phyloP scores from a whole-genome alignment of 352 stramenopile genomes.

The Hyphochytrium catenoides region DNA sequence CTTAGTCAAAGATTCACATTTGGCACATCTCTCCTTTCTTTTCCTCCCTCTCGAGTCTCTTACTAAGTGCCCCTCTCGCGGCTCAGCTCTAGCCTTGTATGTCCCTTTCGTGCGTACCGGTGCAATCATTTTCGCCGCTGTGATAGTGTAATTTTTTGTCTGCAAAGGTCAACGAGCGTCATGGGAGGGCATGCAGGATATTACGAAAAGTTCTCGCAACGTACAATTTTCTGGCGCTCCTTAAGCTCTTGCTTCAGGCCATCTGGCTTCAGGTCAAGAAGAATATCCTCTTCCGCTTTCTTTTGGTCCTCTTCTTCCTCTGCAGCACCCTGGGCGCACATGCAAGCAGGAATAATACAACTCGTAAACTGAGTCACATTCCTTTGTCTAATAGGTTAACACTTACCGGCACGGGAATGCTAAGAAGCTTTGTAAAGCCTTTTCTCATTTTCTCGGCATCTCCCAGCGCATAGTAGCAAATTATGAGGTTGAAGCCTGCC shows the following conservation, averaged over 20 bases:
- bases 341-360: not conserved
- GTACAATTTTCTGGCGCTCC: constrained; percentile 27
- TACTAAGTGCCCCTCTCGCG: too few species aligned
- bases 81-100: too few species aligned
- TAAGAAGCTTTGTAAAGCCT: constrained; percentile 70
- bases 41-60: too few species aligned
- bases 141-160: constrained; percentile 69
- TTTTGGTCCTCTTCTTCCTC: constrained; percentile 27
- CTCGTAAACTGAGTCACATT: constrained; percentile 10
- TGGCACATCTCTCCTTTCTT: too few species aligned
- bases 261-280: constrained; percentile 21
- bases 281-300: constrained; percentile 15
- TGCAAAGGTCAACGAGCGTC: too few species aligned
- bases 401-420: constrained; percentile 47
- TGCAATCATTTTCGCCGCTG: constrained; percentile 76
- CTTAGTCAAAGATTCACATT: too few species aligned
- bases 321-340: constrained; percentile 58
- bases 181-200: not conserved
- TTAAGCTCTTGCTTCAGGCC: constrained; percentile 49
- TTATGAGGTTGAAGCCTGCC: constrained; percentile 85
- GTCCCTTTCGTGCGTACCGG: too few species aligned
- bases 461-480: constrained; percentile 89
- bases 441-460: constrained; percentile 80
- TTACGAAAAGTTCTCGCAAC: too few species aligned
- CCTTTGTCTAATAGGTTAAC: too few species aligned